phyloP scores from a whole-genome alignment of 1,139 yeast species.

The Zygoascus meyerae region DNA sequence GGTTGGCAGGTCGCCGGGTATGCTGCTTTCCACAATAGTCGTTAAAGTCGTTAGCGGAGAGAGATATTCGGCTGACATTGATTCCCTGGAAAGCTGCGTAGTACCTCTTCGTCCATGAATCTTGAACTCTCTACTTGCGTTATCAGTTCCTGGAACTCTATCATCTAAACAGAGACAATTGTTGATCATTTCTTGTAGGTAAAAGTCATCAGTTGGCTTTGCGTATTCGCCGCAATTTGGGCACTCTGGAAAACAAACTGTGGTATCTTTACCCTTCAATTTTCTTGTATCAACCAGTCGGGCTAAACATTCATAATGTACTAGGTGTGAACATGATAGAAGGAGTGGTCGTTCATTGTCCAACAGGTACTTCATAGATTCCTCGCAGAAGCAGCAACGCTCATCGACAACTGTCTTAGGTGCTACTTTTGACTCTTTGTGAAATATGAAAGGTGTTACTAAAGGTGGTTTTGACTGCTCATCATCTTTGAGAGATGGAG shows the following conservation, averaged over 20 bases:
- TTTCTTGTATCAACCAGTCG: slow-evolving; percentile 18
- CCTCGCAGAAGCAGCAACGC: slow-evolving; percentile 29
- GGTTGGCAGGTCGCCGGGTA: background rate
- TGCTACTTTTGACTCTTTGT: slow-evolving; percentile 1
- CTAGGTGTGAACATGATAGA: slow-evolving; percentile 23
- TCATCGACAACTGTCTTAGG: slow-evolving; percentile 19
- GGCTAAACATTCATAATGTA: slow-evolving; percentile 26
- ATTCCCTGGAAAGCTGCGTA: no score
- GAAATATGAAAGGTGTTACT: no score
- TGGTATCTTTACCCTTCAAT: slow-evolving; percentile 12
- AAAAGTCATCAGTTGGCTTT: slow-evolving; percentile 19
- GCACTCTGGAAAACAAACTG: slow-evolving; percentile 23
- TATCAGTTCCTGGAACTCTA: background rate
- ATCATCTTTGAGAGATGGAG: no score
- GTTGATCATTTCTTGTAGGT: slow-evolving; percentile 22
- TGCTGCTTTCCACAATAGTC: background rate
- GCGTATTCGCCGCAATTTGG: slow-evolving; percentile 26
- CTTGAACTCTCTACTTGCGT: background rate
- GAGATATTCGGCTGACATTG: background rate
- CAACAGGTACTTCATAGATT: slow-evolving; percentile 22
- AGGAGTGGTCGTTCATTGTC: slow-evolving; percentile 23
- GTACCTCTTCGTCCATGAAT: no score
- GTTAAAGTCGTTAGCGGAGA: background rate
- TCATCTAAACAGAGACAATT: slow-evolving; percentile 7
- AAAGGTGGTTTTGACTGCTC: no score